A percentile compares a stretch with the other conserved stretches of the same genome.
phyloP scores from a whole-genome alignment of 495 filamentous ascomycete species.

The Astrothelium subdiscretum region DNA sequence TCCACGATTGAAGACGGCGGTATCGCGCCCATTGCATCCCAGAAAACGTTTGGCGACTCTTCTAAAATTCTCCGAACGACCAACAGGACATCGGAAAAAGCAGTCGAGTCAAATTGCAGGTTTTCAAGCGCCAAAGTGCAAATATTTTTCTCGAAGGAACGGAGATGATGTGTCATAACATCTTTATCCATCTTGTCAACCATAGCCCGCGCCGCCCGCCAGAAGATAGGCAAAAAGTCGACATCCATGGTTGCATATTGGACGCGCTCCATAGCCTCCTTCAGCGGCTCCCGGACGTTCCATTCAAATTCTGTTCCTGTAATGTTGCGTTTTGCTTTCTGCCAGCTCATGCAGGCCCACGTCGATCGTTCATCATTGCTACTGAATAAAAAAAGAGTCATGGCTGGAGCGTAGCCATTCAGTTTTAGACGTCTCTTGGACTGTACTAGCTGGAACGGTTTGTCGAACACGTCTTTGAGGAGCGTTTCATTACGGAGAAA shows the following conservation, averaged over 20 bases:
- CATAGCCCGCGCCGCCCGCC: conserved; percentile 62
- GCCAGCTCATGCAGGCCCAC: conserved; percentile 63
- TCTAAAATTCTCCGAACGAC: conserved; percentile 56
- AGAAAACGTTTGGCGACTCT: conserved; percentile 66
- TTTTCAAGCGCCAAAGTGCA: conserved; percentile 68
- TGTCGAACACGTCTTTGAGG: conserved; percentile 54
- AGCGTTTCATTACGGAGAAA: conserved; percentile 42
- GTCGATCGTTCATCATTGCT: conserved; percentile 41
- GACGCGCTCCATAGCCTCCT: conserved; percentile 26
- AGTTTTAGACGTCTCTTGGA: conserved; percentile 58
- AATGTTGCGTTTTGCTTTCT: conserved; percentile 43
- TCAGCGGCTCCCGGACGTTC: conserved; percentile 59
- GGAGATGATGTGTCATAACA: conserved; percentile 63
- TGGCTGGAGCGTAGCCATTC: conserved; percentile 59
- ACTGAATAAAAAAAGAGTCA: conserved; percentile 71
- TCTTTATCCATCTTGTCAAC: conserved; percentile 58
- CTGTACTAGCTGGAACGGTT: conserved; percentile 66
- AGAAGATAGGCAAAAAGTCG: conserved; percentile 51
- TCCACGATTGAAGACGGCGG: conserved; percentile 63
- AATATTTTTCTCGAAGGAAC: conserved; percentile 67
- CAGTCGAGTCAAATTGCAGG: conserved; percentile 46
- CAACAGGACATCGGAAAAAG: conserved; percentile 50
- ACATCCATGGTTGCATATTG: conserved; percentile 33
- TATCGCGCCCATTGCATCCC: conserved; percentile 72
- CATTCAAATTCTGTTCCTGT: conserved; percentile 66